phyloP scores from a whole-genome alignment of 257 asterid genomes.

The Scutellaria galericulata region DNA sequence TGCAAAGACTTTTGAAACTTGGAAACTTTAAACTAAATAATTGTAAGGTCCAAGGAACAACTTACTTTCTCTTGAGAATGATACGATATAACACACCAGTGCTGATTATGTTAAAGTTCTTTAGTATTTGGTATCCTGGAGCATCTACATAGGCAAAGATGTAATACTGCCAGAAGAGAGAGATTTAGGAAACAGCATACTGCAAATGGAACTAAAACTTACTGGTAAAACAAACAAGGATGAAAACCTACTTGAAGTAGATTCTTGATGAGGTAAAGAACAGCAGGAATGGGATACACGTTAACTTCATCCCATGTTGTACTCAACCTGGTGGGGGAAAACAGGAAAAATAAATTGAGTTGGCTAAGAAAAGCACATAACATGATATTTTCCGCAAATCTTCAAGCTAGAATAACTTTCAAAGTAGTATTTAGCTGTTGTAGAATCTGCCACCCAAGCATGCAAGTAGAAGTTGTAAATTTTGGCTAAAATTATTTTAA shows the following conservation, averaged over 20 bases:
- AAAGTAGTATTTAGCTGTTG: constrained; percentile 21
- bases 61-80: constrained; percentile 93
- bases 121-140: constrained; percentile 98
- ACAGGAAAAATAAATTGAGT: constrained; percentile 25
- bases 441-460: constrained; percentile 26
- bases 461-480: constrained; percentile 21
- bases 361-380: constrained; percentile 6
- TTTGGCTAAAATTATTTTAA: not conserved
- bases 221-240: constrained; percentile 20
- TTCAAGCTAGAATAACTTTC: constrained; percentile 14
- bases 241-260: constrained; percentile 78
- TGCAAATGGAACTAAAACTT: constrained; percentile 18
- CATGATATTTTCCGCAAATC: constrained; percentile 7
- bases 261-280: constrained; percentile 91
- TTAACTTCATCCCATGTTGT: constrained; percentile 93
- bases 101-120: constrained; percentile 95
- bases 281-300: constrained; percentile 97
- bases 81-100: constrained; percentile 90
- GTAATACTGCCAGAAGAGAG: constrained; percentile 77
- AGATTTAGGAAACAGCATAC: constrained; percentile 36
- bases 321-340: constrained; percentile 65
- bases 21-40: constrained; percentile 28
- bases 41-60: constrained; percentile 27
- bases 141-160: constrained; percentile 99
- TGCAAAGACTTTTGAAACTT: constrained; percentile 5